phyloP scores from a whole-genome alignment of 768 basidiomycete species.

The Brasilioporus rufonigricans region DNA sequence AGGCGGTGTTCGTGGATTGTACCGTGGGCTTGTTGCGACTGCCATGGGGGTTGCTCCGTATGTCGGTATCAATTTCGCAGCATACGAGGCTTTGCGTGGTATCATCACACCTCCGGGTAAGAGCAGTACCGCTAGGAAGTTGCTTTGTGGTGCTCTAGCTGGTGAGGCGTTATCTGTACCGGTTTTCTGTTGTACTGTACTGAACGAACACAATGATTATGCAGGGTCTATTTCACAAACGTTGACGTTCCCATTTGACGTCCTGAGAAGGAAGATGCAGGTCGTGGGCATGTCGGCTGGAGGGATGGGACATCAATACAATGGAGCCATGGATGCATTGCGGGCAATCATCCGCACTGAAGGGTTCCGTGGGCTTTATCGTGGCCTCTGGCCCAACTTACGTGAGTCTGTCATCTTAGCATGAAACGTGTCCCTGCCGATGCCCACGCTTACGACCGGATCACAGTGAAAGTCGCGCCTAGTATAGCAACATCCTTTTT shows the following conservation, averaged over 20 bases:
- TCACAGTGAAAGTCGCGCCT: slow-evolving; percentile 83
- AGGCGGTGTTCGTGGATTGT: slow-evolving; percentile 83
- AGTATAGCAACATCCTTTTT: slow-evolving; percentile 87
- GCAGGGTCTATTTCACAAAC: slow-evolving; percentile 90
- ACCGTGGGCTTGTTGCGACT: slow-evolving; percentile 83
- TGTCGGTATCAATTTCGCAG: slow-evolving; percentile 90
- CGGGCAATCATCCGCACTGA: slow-evolving; percentile 66
- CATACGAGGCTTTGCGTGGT: slow-evolving; percentile 81
- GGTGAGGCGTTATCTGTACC: slow-evolving; percentile 41
- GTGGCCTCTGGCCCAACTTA: slow-evolving; percentile 87
- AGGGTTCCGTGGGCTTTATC: slow-evolving; percentile 75
- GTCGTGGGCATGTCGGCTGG: slow-evolving; percentile 74
- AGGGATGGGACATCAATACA: slow-evolving; percentile 63
- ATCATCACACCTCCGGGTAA: slow-evolving; percentile 81
- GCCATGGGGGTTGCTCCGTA: slow-evolving; percentile 89
- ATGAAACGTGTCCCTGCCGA: slow-evolving; percentile 2
- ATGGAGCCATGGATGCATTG: slow-evolving; percentile 78
- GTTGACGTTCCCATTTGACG: slow-evolving; percentile 94
- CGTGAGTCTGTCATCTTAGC: slow-evolving; percentile 45
- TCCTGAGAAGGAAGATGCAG: slow-evolving; percentile 94
- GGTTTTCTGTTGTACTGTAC: neutral
- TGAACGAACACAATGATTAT: slow-evolving; percentile 4
- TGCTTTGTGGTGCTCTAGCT: slow-evolving; percentile 84
- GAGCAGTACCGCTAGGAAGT: slow-evolving; percentile 62
- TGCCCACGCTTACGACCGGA: slow-evolving; percentile 9